Percentiles rank a stretch among this genome's conserved stretches.
Evolutionary conservation across 306 rosid species (phyloP).

Genomic region (Prunus dulcis): DNA sequence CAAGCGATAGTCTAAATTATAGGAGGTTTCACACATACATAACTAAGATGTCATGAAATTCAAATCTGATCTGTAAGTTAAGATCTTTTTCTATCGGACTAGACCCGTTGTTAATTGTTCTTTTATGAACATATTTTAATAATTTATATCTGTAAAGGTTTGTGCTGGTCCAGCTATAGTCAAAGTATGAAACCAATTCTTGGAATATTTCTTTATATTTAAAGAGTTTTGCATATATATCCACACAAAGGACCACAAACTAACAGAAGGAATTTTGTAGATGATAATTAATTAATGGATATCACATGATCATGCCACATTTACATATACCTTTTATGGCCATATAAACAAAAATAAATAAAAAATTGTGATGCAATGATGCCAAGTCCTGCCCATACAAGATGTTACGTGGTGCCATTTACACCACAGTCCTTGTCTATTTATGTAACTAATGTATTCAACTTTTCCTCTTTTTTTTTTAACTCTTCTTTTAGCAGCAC

Average conservation of each 20-base stretch:
- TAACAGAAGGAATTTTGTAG: neutral
- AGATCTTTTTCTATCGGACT: accelerated
- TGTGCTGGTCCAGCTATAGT: neutral
- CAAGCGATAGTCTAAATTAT: neutral
- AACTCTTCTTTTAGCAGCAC: conserved; percentile 3
- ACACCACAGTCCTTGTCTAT: conserved; percentile 24
- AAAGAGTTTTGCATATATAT: neutral
- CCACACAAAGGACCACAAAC: neutral
- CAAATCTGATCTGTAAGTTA: too few species aligned
- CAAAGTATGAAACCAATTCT: neutral
- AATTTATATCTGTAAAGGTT: neutral
- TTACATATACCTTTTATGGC: neutral
- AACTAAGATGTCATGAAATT: too few species aligned
- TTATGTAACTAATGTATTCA: conserved; percentile 3
- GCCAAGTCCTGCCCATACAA: neutral
- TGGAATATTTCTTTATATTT: neutral
- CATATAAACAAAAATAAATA: neutral
- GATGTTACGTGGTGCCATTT: conserved; percentile 26
- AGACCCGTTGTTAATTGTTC: too few species aligned
- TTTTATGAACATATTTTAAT: neutral
- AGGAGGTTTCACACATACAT: too few species aligned
- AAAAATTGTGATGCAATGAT: neutral
- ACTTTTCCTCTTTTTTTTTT: neutral
- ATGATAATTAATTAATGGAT: neutral
- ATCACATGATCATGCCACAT: neutral